Percentiles rank a stretch among this genome's conserved stretches.
Evolutionary conservation across 2,329 filamentous ascomycete species (phyloP).

Genomic region (Boeremia lycopersici): DNA sequence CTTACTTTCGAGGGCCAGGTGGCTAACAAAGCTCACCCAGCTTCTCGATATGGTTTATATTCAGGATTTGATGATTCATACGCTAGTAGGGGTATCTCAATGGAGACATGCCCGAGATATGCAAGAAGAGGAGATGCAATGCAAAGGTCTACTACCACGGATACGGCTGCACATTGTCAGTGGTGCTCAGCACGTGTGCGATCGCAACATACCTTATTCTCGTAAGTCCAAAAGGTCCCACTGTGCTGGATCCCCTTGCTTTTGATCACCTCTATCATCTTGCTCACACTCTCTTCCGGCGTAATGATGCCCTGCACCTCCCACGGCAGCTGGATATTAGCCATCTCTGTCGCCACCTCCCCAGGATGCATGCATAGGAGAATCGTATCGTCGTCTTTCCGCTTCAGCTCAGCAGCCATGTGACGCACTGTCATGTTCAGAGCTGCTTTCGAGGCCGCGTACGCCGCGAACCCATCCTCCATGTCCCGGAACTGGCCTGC

Average conservation of each 20-base stretch:
- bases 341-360: constrained; percentile 64
- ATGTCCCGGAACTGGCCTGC: constrained; percentile 57
- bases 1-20: no score
- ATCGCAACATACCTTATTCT: constrained; percentile 53
- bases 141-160: constrained; percentile 29
- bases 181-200: not conserved
- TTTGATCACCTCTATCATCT: constrained; percentile 59
- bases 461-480: constrained; percentile 65
- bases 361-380: constrained; percentile 64
- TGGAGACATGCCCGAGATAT: constrained; percentile 7
- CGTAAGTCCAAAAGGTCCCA: constrained; percentile 63
- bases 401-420: constrained; percentile 61
- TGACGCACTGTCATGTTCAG: constrained; percentile 63
- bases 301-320: constrained; percentile 60
- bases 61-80: constrained; percentile 1
- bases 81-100: constrained; percentile 23
- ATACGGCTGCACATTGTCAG: constrained; percentile 33
- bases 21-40: not conserved
- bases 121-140: constrained; percentile 1
- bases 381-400: constrained; percentile 56
- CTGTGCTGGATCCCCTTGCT: constrained; percentile 56
- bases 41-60: not conserved
- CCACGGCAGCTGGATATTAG: constrained; percentile 58
- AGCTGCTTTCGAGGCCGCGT: constrained; percentile 62
- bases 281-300: constrained; percentile 56